Conservation (phyloP, 495 filamentous ascomycete species). For the Extremus antarcticus region DNA sequence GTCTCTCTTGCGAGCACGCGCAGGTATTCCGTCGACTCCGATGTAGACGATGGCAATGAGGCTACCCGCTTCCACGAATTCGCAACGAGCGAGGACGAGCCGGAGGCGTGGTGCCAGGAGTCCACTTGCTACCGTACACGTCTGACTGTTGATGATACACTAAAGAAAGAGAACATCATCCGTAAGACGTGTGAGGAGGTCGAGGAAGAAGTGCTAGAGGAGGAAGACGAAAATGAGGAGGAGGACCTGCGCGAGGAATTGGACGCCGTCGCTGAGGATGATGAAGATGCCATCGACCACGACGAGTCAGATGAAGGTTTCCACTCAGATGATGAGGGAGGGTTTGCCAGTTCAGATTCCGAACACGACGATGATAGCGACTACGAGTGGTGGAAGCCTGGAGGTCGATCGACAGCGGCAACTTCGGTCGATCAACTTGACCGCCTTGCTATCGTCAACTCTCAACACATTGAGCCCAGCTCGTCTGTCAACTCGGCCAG, state of each 20-base stretch:
- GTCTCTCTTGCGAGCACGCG: slow-evolving; percentile 19
- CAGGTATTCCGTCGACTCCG: slow-evolving; percentile 37
- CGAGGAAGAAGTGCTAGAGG: slow-evolving; percentile 67
- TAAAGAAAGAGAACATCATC: slow-evolving; percentile 82
- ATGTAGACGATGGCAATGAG: slow-evolving; percentile 52
- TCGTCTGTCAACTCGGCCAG: slow-evolving; percentile 56
- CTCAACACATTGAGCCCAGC: slow-evolving; percentile 36
- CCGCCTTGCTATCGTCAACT: slow-evolving; percentile 23
- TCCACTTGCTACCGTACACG: slow-evolving; percentile 51
- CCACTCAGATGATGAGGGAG: slow-evolving; percentile 91
- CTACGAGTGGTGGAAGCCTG: slow-evolving; percentile 67
- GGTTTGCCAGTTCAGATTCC: slow-evolving; percentile 82
- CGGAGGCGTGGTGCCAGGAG: slow-evolving; percentile 77
- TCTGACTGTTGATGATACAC: slow-evolving; percentile 78
- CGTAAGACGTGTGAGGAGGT: slow-evolving; percentile 80
- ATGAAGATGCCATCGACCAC: slow-evolving; percentile 46
- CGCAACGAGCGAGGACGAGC: slow-evolving; percentile 64
- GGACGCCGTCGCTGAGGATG: slow-evolving; percentile 34
- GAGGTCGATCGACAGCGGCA: slow-evolving; percentile 42
- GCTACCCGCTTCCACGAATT: slow-evolving; percentile 86
- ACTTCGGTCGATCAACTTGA: slow-evolving; percentile 43
- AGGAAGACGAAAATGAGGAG: slow-evolving; percentile 37
- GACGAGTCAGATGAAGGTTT: slow-evolving; percentile 55
- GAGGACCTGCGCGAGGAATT: slow-evolving; percentile 25
- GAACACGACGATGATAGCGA: slow-evolving; percentile 66